Conservation (phyloP, 192 early-diverging fungal species). For the Umbelopsis vinacea region DNA sequence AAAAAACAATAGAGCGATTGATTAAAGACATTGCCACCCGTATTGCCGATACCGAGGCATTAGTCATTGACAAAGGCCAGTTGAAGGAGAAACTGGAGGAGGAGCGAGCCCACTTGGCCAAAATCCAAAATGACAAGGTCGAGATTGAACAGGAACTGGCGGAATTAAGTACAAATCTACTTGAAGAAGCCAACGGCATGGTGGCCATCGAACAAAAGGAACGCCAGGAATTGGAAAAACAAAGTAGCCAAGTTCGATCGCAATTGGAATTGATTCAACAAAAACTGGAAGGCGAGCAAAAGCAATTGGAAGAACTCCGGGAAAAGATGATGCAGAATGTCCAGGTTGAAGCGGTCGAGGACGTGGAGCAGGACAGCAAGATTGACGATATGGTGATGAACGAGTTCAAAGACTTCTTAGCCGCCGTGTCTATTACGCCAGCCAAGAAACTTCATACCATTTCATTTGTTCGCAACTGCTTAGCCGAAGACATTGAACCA, state of each 20-base stretch:
- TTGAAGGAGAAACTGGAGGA: conserved; percentile 76
- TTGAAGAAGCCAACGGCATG: conserved; percentile 92
- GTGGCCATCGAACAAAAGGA: conserved; percentile 74
- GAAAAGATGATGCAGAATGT: conserved; percentile 69
- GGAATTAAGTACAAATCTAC: conserved; percentile 84
- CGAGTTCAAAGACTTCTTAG: conserved; percentile 90
- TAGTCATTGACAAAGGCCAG: conserved; percentile 63
- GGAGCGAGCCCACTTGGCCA: conserved; percentile 76
- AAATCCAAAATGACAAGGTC: conserved; percentile 87
- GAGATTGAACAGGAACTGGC: conserved; percentile 89
- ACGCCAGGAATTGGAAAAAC: conserved; percentile 47
- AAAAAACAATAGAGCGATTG: conserved; percentile 59
- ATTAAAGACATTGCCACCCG: conserved; percentile 69
- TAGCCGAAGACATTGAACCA: conserved; percentile 91
- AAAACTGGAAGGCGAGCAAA: conserved; percentile 68
- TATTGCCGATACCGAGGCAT: conserved; percentile 65
- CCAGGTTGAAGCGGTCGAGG: conserved; percentile 33
- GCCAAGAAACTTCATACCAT: conserved; percentile 75
- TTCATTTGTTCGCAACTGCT: conserved; percentile 82
- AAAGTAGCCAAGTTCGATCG: conserved; percentile 53
- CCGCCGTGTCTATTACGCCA: conserved; percentile 61
- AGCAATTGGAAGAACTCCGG: conserved; percentile 80
- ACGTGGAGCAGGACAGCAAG: conserved; percentile 40
- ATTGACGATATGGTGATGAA: conserved; percentile 76
- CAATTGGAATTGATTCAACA: conserved; percentile 60